Conservation (phyloP, 305 asterid species). For the Solanum chacoense region DNA sequence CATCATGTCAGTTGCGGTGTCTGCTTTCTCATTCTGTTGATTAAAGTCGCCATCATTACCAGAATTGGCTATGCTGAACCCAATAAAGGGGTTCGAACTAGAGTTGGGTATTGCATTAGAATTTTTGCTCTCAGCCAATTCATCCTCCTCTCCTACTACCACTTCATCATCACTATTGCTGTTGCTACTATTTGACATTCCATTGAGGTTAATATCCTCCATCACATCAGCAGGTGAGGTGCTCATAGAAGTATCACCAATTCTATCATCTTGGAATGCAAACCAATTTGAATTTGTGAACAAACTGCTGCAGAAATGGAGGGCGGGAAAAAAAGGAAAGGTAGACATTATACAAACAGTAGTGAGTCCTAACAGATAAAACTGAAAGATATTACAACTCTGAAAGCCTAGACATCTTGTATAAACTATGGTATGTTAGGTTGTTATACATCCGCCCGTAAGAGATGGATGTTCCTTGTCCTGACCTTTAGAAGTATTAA, state of each 20-base stretch:
- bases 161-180: conserved; percentile 73
- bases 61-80: conserved; percentile 18
- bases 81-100: conserved; percentile 19
- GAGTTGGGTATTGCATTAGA: conserved; percentile 25
- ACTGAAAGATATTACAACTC: background rate
- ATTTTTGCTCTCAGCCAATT: conserved; percentile 29
- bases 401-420: background rate
- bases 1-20: conserved; percentile 27
- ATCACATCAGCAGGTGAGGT: conserved; percentile 46
- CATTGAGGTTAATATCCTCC: conserved; percentile 57
- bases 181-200: conserved; percentile 37
- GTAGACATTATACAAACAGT: conserved; percentile 9
- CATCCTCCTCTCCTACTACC: conserved; percentile 84
- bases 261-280: conserved; percentile 79
- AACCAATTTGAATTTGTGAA: conserved; percentile 99
- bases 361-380: background rate
- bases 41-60: conserved; percentile 9
- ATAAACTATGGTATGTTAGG: background rate
- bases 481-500: background rate
- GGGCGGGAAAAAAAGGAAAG: background rate
- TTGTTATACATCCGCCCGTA: background rate
- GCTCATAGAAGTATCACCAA: conserved; percentile 31
- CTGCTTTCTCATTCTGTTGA: conserved; percentile 19
- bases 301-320: conserved; percentile 45
- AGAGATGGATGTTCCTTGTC: background rate